Evolutionary conservation across 1,139 yeast species (phyloP).

Genomic region (Ogataea hybrid): DNA sequence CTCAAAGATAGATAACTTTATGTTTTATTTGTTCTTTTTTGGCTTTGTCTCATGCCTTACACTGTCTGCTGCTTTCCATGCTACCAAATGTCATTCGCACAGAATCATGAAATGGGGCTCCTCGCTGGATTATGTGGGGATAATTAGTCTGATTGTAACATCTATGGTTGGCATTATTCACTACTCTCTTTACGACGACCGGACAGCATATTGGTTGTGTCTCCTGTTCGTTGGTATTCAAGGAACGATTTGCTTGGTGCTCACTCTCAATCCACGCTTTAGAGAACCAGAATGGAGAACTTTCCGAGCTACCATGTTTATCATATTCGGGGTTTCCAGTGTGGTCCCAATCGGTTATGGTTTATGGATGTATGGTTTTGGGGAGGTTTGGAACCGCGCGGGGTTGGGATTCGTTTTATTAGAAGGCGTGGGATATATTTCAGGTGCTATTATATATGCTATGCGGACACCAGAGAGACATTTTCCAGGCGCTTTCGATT

Average conservation of each 20-base stretch:
- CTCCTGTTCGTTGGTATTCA: constrained; percentile 48
- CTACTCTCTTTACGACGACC: constrained; percentile 63
- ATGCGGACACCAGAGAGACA: constrained; percentile 73
- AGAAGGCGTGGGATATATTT: constrained; percentile 73
- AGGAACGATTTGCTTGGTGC: constrained; percentile 60
- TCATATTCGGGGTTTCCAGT: constrained; percentile 78
- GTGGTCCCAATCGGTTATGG: constrained; percentile 66
- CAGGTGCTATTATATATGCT: constrained; percentile 81
- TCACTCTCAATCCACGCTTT: constrained; percentile 67
- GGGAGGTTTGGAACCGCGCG: constrained; percentile 47
- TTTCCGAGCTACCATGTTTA: constrained; percentile 74
- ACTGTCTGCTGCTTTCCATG: constrained; percentile 75
- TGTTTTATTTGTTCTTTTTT: constrained; percentile 43
- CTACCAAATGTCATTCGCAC: constrained; percentile 72
- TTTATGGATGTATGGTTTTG: constrained; percentile 41
- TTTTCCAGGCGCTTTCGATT: constrained; percentile 65
- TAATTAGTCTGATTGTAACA: constrained; percentile 69
- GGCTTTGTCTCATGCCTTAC: constrained; percentile 63
- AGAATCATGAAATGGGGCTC: constrained; percentile 64
- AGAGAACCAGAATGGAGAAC: constrained; percentile 72
- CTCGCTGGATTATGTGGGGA: constrained; percentile 84
- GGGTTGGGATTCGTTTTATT: constrained; percentile 59
- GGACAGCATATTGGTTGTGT: constrained; percentile 35
- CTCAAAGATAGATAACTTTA: constrained; percentile 40
- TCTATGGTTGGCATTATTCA: constrained; percentile 71